Base-by-base conservation (phyloP, 2,329 filamentous ascomycete genomes). In the Ciborinia camelliae region DNA sequence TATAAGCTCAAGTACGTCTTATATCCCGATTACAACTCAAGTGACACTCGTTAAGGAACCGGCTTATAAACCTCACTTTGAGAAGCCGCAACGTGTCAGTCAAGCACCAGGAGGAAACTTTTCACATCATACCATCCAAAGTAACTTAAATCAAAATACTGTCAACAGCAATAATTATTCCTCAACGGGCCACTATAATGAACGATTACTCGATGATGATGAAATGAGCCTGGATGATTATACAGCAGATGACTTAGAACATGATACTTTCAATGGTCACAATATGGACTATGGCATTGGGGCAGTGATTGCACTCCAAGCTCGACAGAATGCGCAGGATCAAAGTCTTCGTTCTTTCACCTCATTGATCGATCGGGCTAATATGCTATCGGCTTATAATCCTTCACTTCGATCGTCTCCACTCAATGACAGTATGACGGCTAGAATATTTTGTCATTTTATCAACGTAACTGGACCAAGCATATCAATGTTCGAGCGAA, bases 391-490 rank as follows among this genome's bases (percentile, higher is more conserved):
- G 18, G 86, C 84, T 2, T 92, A 93, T 71, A 81, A 82, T 48
- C 88, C 89, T 6, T 85, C 86, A 0, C 82, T 86, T 4, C 78
- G 82, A 28, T 85, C 85, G 39, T 89, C 88, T 47, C 93, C 95
- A 39, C 79, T 97, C 35, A 90, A 88, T 70, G 92, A 97, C 69
- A 84, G 86, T 3, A 88, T 89, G 68, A 94, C 91, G 14, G 89
- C 91, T 18, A 84, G 88, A 37, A 87, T 97, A 8, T 98, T 98
- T 75, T 89, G 89, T 75, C 92, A 98, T 76, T 98, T 97, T 75
- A 87, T 98, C 54, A 90, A 92, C 70, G 89, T 95, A 8, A 96
- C 92, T 2, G 93, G 90, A 0, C 91, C 92, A 0, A 90, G 86
- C 69, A 85, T 98, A 74, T 96, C 93, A 1, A 83, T 96, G 35